phyloP scores from a whole-genome alignment of 768 basidiomycete species.

The Porphyrellus cyaneotinctus region DNA sequence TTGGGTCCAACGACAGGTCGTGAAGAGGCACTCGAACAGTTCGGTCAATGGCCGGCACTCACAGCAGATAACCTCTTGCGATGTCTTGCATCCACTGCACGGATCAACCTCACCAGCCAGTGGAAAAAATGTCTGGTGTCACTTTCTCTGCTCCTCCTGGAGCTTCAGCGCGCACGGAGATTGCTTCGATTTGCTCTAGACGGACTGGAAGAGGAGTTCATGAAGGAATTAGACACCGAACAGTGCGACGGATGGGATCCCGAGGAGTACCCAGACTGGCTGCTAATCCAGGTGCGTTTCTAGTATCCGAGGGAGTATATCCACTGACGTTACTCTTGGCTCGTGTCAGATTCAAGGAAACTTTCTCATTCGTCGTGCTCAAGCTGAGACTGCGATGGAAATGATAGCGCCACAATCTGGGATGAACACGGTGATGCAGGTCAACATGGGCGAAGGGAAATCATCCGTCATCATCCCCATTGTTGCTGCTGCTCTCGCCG shows the following conservation, averaged over 20 bases:
- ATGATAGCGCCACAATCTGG: slow-evolving; percentile 39
- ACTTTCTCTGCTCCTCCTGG: slow-evolving; percentile 27
- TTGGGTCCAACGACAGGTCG: background rate
- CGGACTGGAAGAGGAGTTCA: slow-evolving; percentile 27
- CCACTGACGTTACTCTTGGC: background rate
- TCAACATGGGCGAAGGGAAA: background rate
- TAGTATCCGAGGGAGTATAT: rapidly evolving
- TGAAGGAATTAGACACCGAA: slow-evolving; percentile 19
- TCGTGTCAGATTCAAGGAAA: slow-evolving; percentile 36
- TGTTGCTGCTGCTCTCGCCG: slow-evolving; percentile 33
- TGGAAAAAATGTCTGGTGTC: slow-evolving; percentile 31
- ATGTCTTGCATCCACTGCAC: background rate
- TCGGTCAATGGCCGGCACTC: background rate
- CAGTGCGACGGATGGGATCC: slow-evolving; percentile 14
- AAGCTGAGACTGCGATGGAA: slow-evolving; percentile 35
- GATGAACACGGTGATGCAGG: slow-evolving; percentile 38
- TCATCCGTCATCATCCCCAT: background rate
- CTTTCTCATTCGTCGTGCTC: slow-evolving; percentile 25
- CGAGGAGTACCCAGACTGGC: slow-evolving; percentile 34
- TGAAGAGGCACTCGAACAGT: background rate
- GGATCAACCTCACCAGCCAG: background rate
- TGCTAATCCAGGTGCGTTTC: slow-evolving; percentile 37
- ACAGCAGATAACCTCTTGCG: background rate
- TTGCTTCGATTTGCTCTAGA: slow-evolving; percentile 17
- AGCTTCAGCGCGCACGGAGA: background rate